phyloP scores from a whole-genome alignment of 768 basidiomycete species.

The Lentinula boryana region DNA sequence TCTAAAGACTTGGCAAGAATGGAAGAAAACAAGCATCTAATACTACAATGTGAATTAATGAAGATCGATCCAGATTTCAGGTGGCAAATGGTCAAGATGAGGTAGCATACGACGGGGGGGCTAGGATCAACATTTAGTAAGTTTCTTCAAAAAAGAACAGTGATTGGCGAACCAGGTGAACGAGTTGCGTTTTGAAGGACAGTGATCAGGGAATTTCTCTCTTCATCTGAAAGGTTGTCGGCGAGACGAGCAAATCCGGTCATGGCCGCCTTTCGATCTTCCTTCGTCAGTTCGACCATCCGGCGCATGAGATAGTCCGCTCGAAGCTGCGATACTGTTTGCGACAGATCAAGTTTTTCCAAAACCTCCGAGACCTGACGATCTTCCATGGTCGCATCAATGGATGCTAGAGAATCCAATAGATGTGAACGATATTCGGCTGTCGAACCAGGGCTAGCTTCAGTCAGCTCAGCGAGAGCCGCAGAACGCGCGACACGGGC shows the following conservation, averaged over 20 bases:
- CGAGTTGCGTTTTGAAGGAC: conserved; percentile 55
- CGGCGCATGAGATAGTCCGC: conserved; percentile 63
- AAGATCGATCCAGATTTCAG: background rate
- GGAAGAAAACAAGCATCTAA: background rate
- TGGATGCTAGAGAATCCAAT: conserved; percentile 54
- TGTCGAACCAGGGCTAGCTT: conserved; percentile 67
- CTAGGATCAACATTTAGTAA: conserved; percentile 16
- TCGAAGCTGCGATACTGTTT: conserved; percentile 58
- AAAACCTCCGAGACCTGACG: conserved; percentile 57
- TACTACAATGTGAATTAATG: background rate
- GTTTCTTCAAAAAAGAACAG: background rate
- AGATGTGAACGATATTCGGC: conserved; percentile 61
- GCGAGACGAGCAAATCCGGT: conserved; percentile 68
- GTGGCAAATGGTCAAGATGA: background rate
- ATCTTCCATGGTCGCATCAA: conserved; percentile 47
- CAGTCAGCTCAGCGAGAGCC: conserved; percentile 56
- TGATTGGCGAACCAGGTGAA: conserved; percentile 42
- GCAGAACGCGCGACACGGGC: conserved; percentile 69
- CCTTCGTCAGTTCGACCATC: conserved; percentile 62
- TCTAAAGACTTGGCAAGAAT: too few relatives aligned
- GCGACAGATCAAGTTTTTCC: conserved; percentile 64
- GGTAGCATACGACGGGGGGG: conserved; percentile 32
- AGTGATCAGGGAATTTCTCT: conserved; percentile 52
- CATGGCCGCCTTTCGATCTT: conserved; percentile 72
- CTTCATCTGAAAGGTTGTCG: conserved; percentile 70